Base-by-base conservation (phyloP, 2,329 filamentous ascomycete species). In the Helminthosporium solani region DNA sequence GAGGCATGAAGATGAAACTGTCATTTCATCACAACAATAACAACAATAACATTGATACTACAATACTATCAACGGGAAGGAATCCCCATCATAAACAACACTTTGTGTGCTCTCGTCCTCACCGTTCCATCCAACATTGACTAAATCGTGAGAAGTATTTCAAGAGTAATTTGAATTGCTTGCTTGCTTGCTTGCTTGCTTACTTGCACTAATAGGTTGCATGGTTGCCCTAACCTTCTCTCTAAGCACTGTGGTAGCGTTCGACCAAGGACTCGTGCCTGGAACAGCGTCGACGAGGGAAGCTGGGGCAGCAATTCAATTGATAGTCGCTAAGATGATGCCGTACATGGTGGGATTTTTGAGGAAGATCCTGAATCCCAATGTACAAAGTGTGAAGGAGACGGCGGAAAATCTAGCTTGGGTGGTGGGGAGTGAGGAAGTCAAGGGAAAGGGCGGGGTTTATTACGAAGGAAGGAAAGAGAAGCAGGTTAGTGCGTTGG, bases 181-280 rank as follows among this genome's bases (percentile, higher is more conserved):
- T n/a, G n/a, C n/a, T n/a, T n/a, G n/a, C n/a, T n/a, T n/a, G n/a
- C n/a, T n/a, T n/a, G n/a, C n/a, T n/a, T n/a, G n/a, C n/a, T n/a
- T n/a, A n/a, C n/a, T n/a, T n/a, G n/a, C n/a, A n/a, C n/a, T n/a
- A n/a, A n/a, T n/a, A n/a, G n/a, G n/a, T n/a, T n/a, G n/a, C n/a
- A n/a, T n/a, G n/a, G n/a, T n/a, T n/a, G n/a, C n/a, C n/a, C n/a
- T n/a, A n/a, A n/a, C 23, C 23, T 25, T 9, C 23, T 25, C 23
- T 6, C 5, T 7, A 6, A 46, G 58, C 56, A 74, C 73, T 1
- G 73, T 76, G 2, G 68, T 54, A 5, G 68, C 73, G 1, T 70
- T 77, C 31, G 71, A 78, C 53, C 77, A 76, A 1, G 75, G 75
- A 1, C 61, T 78, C 7, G 77, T 78, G 75, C 74, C 75, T 0